A percentile compares a stretch with the other conserved stretches of the same genome.
Evolutionary conservation across 2,329 filamentous ascomycete species (phyloP).

Genomic region (Zymoseptoria crescenta): DNA sequence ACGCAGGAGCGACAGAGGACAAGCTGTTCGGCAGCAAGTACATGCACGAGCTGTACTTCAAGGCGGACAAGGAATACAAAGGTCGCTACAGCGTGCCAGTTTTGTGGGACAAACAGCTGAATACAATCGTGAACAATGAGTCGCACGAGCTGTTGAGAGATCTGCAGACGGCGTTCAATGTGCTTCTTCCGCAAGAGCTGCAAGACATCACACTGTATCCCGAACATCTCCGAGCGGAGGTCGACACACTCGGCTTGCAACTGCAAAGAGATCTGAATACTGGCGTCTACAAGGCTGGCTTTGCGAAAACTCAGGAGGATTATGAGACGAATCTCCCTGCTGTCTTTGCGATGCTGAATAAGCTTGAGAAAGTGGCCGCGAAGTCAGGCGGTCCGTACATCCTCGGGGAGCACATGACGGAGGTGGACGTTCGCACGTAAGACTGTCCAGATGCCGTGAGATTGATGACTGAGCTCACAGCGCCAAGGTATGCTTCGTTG

Average conservation of each 20-base stretch:
- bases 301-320: conserved; percentile 46
- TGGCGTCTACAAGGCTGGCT: conserved; percentile 55
- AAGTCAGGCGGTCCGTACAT: conserved; percentile 48
- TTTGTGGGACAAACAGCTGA: conserved; percentile 53
- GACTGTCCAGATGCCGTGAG: not conserved
- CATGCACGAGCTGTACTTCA: conserved; percentile 50
- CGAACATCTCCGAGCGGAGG: conserved; percentile 36
- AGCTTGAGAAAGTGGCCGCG: conserved; percentile 44
- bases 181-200: conserved; percentile 37
- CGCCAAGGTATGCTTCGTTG: conserved; percentile 44
- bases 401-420: conserved; percentile 48
- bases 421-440: conserved; percentile 48
- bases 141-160: conserved; percentile 51
- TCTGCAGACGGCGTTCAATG: conserved; percentile 50
- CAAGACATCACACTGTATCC: conserved; percentile 48
- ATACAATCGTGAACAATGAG: conserved; percentile 55
- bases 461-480: not conserved
- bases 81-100: conserved; percentile 54
- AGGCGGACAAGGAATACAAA: conserved; percentile 51
- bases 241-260: conserved; percentile 48
- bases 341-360: conserved; percentile 54
- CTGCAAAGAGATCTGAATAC: conserved; percentile 50
- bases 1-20: conserved; percentile 51
- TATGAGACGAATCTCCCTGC: conserved; percentile 49
- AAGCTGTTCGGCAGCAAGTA: conserved; percentile 46